Evolutionary conservation across 2,329 filamentous ascomycete genomes (phyloP).

Genomic region (Penicillium rolfsii): DNA sequence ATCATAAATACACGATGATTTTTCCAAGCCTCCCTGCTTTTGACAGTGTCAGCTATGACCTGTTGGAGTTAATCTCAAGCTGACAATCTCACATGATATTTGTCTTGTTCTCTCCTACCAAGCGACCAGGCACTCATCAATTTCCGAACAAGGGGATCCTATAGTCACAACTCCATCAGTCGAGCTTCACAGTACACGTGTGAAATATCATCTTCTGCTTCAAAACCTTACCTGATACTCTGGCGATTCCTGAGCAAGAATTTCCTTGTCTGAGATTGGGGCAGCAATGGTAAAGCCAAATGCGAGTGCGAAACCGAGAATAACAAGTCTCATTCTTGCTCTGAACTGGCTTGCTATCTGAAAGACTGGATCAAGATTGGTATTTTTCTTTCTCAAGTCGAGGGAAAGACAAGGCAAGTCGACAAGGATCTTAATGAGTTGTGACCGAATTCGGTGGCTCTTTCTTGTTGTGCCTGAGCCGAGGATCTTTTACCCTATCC

Average conservation of each 20-base stretch:
- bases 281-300: neutral
- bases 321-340: neutral
- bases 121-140: neutral
- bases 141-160: neutral
- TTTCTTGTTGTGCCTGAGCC: neutral
- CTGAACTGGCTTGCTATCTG: neutral
- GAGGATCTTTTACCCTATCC: neutral
- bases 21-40: neutral
- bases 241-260: neutral
- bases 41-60: neutral
- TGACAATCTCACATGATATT: neutral
- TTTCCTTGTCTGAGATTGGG: neutral
- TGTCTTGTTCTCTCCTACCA: neutral
- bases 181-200: neutral
- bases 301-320: neutral
- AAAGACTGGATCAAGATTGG: neutral
- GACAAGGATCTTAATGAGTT: neutral
- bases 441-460: neutral
- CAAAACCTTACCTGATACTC: neutral
- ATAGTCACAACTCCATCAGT: neutral
- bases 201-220: neutral
- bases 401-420: neutral
- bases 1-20: slow-evolving; percentile 4
- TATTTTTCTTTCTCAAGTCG: neutral
- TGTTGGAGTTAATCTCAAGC: neutral